Base-by-base conservation (phyloP, 2,329 filamentous ascomycete genomes). In the Colletotrichum sansevieriae region DNA sequence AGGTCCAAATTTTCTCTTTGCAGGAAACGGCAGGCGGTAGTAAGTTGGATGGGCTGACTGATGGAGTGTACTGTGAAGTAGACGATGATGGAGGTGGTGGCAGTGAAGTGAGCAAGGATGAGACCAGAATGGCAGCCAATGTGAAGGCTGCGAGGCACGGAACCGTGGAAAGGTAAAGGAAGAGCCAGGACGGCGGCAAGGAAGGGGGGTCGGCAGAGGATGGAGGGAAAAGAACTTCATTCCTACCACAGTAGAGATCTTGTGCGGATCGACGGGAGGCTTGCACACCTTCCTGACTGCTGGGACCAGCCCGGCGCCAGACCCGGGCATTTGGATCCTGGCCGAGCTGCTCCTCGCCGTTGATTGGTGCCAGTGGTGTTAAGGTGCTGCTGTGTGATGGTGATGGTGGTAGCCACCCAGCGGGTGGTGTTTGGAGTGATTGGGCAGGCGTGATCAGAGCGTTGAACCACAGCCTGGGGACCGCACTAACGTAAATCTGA, bases 401-500 rank as follows among this genome's bases (percentile, higher is more conserved):
- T 29, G 29, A 29, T 9, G 29, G 29, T 29, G 29, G 29, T 29
- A 29, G 29, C 7, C 18, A 18, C 18, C 29, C 29, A 29, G 29
- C 29, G 29, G 29, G 29, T 29, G 7, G 29, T 29, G 25, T 29
- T 29, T 29, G 3, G 25, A 29, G 25, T 29, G 25, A 29, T 29
- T 29, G 29, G 29, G 6, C 1, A 29, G 29, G 29, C 29, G 29
- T 8, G 29, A 29, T 2, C 20, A 15, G 57, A 62, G 63, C 49
- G 47, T 66, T 66, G 63, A 62, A 62, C 57, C 63, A 62, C 11
- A 65, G 39, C 46, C 39, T 54, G 63, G 55, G 63, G 46, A 65
- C 63, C 20, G 15, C n/a, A 43, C 54, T 57, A 57, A 29, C 29
- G 29, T 29, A 29, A 29, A 29, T 9, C 29, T 29, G 29, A 29